Base-by-base conservation (phyloP, 441 rosid genomes). In the Pelargonium citronellum region DNA sequence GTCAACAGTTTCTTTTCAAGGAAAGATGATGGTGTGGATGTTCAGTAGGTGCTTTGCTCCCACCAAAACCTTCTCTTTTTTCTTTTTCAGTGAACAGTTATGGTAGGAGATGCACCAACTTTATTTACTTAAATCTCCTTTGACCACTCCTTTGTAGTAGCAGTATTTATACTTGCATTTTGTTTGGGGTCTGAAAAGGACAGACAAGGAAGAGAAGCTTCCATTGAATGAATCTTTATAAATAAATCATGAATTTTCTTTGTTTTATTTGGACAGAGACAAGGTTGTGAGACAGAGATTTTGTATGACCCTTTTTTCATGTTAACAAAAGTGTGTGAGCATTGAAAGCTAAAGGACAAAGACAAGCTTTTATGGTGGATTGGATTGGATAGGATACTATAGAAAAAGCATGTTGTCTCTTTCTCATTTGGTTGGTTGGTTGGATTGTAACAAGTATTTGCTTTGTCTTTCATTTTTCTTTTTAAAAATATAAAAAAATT, bases 1-100 rank as follows among this genome's bases (percentile, higher is more conserved):
- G 22, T 20, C 61, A 55, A 71, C 67, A 75, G 70, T 62, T 66
- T 64, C 78, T 79, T 79, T 58, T 67, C 46, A 58, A 24, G 61
- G 22, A 17, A 55, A 16, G 37, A 30, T 30, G 9, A 55, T 5
- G 61, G 61, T 55, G 7, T 55, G 61, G 61, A 55, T 55, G 61
- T 15, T 15, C 17, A 15, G 19, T 20, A 30, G 37, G 37, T 30
- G 37, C 37, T 30, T 30, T 30, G 37, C 37, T 30, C 37, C 37
- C 37, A 30, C 37, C 37, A 30, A 30, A 30, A 30, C 37, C 37
- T 30, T 30, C 37, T 30, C 37, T 30, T 30, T 30, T 30, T 30
- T 30, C 60, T n/a, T 16, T 16, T 15, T 55, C 19, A 55, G 63
- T 24, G 22, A 55, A 15, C 61, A 55, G 22, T 15, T 15, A 15